Evolutionary conservation across 306 rosid genomes (phyloP).

Genomic region (Canavalia gladiata): DNA sequence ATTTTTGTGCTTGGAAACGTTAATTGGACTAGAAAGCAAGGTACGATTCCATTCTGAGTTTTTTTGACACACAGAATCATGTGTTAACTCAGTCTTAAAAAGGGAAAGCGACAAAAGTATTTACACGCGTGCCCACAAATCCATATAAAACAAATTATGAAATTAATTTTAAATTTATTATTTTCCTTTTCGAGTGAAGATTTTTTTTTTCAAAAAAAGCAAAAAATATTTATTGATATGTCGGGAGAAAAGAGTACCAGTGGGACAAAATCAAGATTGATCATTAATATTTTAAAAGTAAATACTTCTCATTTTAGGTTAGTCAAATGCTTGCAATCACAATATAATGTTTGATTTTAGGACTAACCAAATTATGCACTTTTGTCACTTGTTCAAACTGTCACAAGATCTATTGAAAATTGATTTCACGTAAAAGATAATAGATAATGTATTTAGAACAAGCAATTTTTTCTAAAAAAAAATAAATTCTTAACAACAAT

Average conservation of each 20-base stretch:
- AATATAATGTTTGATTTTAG: neutral
- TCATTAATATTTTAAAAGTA: too few relatives aligned
- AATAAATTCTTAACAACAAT: neutral
- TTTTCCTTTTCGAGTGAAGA: too few relatives aligned
- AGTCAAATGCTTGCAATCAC: too few relatives aligned
- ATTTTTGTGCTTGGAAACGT: constrained; percentile 2
- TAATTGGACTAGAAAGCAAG: constrained; percentile 17
- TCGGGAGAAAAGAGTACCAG: too few relatives aligned
- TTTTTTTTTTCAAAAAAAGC: too few relatives aligned
- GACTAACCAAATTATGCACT: neutral
- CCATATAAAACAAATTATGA: too few relatives aligned
- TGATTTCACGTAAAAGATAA: neutral
- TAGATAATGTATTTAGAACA: neutral
- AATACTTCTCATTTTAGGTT: too few relatives aligned
- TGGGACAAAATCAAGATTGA: too few relatives aligned
- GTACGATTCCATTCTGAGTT: neutral
- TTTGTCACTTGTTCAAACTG: neutral
- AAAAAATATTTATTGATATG: too few relatives aligned
- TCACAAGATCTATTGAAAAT: neutral
- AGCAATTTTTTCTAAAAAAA: neutral
- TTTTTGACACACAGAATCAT: constrained; percentile 37
- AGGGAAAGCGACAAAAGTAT: too few relatives aligned
- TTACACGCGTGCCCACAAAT: too few relatives aligned
- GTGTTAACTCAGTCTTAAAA: neutral
- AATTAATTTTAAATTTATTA: too few relatives aligned